A percentile compares a stretch with the other conserved stretches of the same genome.
These are phyloP conservation scores for Chrysosporium queenslandicum DNA, from an alignment of 2,329 filamentous ascomycete genomes.

Conservation along the genomic window DNA sequence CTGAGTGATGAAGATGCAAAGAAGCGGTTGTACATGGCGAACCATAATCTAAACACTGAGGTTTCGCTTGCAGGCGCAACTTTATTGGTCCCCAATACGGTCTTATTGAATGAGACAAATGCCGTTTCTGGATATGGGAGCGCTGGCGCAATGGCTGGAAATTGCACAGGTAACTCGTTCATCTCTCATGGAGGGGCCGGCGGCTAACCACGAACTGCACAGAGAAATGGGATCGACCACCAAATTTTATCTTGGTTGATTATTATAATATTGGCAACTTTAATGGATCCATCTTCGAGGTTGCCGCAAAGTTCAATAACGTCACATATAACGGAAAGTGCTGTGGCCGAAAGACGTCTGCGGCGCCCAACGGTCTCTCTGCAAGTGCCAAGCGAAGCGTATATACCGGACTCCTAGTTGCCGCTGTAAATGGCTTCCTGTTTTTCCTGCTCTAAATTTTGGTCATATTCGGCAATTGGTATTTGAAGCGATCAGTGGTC, in stretches of 20 bases:
- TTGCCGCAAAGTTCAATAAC: slow-evolving; percentile 59
- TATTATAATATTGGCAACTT: slow-evolving; percentile 66
- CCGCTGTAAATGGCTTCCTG: neutral
- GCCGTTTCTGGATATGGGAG: slow-evolving; percentile 54
- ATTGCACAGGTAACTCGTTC: slow-evolving; percentile 52
- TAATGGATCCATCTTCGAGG: slow-evolving; percentile 66
- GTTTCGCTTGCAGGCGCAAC: slow-evolving; percentile 55
- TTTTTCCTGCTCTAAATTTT: neutral
- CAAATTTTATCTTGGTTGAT: slow-evolving; percentile 72
- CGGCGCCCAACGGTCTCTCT: slow-evolving; percentile 2
- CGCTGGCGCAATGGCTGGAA: slow-evolving; percentile 53
- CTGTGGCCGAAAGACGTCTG: slow-evolving; percentile 25
- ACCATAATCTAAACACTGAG: slow-evolving; percentile 82
- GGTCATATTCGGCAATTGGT: neutral
- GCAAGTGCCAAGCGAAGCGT: neutral
- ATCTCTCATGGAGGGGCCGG: no score
- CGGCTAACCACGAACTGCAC: slow-evolving; percentile 22
- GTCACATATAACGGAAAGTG: slow-evolving; percentile 52
- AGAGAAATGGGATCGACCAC: slow-evolving; percentile 54
- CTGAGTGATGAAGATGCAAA: slow-evolving; percentile 46
- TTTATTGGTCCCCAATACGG: slow-evolving; percentile 62
- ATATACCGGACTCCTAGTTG: neutral
- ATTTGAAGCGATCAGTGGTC: neutral
- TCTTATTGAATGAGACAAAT: slow-evolving; percentile 63
- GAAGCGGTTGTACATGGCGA: slow-evolving; percentile 66